Conservation (phyloP, 306 rosid species). For the Trifolium pratense region DNA sequence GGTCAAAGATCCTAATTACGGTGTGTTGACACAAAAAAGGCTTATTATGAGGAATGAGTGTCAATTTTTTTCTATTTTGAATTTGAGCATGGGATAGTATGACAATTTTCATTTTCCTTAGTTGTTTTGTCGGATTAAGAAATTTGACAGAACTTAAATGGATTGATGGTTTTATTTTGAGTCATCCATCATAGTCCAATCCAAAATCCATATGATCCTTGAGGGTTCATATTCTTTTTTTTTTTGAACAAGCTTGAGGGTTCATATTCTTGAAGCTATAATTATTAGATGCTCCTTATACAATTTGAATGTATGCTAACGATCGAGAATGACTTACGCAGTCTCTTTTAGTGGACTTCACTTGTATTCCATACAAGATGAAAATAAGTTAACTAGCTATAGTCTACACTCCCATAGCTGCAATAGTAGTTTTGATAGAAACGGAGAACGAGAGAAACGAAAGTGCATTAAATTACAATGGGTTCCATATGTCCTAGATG, state of each 20-base stretch:
- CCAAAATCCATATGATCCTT: background rate
- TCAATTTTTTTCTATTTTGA: conserved; percentile 1
- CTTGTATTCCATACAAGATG: background rate
- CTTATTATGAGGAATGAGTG: background rate
- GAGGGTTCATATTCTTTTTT: conserved; percentile 3
- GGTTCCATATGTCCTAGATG: background rate
- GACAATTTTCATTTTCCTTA: conserved; percentile 3
- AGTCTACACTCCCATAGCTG: background rate
- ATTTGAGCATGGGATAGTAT: background rate
- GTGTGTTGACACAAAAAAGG: background rate
- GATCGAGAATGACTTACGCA: conserved; percentile 3
- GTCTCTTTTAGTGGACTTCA: conserved; percentile 5
- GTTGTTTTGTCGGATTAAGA: conserved; percentile 27
- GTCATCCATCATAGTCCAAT: background rate
- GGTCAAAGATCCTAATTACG: background rate
- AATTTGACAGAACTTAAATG: conserved; percentile 10
- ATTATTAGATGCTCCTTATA: background rate
- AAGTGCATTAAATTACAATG: no score
- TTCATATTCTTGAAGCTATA: conserved; percentile 10
- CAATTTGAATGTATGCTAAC: conserved; percentile 20
- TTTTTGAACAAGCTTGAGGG: no score
- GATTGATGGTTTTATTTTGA: conserved; percentile 16
- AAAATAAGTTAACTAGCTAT: conserved; percentile 1
- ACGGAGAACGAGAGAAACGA: no score
- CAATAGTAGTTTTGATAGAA: background rate